phyloP scores from a whole-genome alignment of 129 eudicot genomes.

The Flaveria ramosissima region DNA sequence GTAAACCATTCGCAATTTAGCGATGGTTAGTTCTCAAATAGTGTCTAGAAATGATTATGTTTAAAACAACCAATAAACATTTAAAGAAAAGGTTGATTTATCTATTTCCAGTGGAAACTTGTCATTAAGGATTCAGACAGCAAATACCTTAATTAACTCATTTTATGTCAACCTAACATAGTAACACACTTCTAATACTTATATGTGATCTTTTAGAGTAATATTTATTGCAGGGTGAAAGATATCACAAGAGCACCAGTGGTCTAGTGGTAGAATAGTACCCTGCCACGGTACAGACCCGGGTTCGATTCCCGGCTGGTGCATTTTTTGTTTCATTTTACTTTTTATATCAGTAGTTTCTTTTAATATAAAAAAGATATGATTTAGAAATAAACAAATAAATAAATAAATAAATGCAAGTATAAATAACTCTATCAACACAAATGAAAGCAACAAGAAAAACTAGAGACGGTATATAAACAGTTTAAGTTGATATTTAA shows the following conservation, averaged over 20 bases:
- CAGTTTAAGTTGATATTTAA: slow-evolving; percentile 4
- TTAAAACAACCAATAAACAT: too few relatives aligned
- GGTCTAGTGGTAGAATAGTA: slow-evolving; percentile 99
- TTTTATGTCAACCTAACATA: not conserved
- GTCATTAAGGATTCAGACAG: too few relatives aligned
- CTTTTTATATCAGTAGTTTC: too few relatives aligned
- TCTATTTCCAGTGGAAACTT: too few relatives aligned
- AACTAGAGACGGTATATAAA: not conserved
- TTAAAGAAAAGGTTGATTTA: too few relatives aligned
- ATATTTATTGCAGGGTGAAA: too few relatives aligned
- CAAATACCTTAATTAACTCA: not conserved
- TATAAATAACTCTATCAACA: slow-evolving; percentile 13
- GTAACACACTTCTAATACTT: not conserved
- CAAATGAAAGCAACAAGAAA: not conserved
- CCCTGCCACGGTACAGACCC: slow-evolving; percentile 99
- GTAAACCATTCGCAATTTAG: too few relatives aligned
- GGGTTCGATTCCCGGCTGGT: slow-evolving; percentile 99
- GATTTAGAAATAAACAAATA: not conserved
- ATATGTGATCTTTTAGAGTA: not conserved
- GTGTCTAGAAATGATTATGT: too few relatives aligned
- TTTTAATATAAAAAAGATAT: too few relatives aligned
- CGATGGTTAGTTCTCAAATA: too few relatives aligned
- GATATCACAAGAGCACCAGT: slow-evolving; percentile 56
- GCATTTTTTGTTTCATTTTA: slow-evolving; percentile 27
- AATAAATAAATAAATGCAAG: not conserved